phyloP scores from a whole-genome alignment of 2,329 filamentous ascomycete species.

The Ramularia endophylla region DNA sequence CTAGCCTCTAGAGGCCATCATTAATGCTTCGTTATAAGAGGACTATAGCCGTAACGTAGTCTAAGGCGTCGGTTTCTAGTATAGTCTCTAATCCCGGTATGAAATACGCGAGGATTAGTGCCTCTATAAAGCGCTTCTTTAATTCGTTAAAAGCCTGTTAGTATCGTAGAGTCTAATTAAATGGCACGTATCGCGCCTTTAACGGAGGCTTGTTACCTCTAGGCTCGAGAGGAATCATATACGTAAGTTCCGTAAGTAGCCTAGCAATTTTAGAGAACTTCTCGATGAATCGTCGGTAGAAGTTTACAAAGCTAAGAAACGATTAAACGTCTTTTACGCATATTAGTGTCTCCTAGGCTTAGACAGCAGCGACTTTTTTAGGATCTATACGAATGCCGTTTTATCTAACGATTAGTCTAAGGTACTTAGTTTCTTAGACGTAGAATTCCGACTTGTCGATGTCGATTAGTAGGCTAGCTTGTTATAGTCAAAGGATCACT shows the following conservation, averaged over 20 bases:
- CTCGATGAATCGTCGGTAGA: too few species aligned
- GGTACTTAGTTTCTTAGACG: background rate
- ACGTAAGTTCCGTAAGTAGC: background rate
- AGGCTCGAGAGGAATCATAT: background rate
- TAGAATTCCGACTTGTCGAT: too few species aligned
- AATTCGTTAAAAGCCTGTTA: background rate
- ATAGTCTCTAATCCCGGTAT: too few species aligned
- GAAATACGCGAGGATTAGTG: background rate
- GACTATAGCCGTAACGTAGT: background rate
- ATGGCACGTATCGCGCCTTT: background rate
- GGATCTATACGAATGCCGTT: background rate
- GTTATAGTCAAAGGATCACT: background rate
- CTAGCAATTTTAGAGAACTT: too few species aligned
- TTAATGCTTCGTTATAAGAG: too few species aligned
- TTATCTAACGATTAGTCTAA: background rate
- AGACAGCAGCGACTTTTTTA: too few species aligned
- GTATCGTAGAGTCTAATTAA: too few species aligned
- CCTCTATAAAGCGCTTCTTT: conserved; percentile 1
- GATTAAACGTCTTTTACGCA: background rate
- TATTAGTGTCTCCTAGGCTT: background rate
- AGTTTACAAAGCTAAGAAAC: background rate
- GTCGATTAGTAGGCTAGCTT: background rate
- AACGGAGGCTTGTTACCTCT: background rate
- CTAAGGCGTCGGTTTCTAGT: too few species aligned
- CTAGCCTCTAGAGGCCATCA: background rate